These are phyloP conservation scores for Cinchona pubescens DNA, from an alignment of 257 asterid genomes.

Conservation along the genomic window DNA sequence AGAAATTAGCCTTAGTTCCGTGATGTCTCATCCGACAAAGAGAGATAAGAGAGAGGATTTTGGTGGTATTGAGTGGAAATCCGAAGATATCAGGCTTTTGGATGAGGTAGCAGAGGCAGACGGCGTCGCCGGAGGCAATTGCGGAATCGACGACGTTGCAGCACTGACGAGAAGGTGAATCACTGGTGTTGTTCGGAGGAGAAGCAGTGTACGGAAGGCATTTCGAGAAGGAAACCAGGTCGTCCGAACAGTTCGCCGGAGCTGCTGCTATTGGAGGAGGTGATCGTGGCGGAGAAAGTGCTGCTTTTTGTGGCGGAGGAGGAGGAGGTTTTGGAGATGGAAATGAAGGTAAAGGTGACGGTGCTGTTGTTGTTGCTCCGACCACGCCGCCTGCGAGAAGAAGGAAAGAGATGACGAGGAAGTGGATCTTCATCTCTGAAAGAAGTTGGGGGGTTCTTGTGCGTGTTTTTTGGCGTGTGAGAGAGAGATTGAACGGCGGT, in stretches of 20 bases:
- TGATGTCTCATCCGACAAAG: conserved; percentile 38
- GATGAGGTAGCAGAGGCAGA: conserved; percentile 68
- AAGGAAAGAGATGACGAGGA: conserved; percentile 27
- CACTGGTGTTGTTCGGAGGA: conserved; percentile 61
- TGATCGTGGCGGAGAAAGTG: conserved; percentile 20
- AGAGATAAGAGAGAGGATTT: conserved; percentile 51
- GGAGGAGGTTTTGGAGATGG: conserved; percentile 1
- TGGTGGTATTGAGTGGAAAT: conserved; percentile 55
- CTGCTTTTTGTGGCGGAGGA: conserved; percentile 14
- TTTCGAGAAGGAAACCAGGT: conserved; percentile 58
- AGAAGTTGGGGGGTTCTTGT: not conserved
- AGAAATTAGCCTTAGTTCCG: conserved; percentile 19
- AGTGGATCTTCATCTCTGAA: conserved; percentile 10
- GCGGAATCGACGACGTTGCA: conserved; percentile 51
- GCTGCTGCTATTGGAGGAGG: conserved; percentile 6
- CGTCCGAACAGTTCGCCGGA: conserved; percentile 51
- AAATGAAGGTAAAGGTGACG: conserved; percentile 2
- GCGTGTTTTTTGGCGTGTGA: conserved; percentile 18
- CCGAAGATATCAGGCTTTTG: conserved; percentile 59
- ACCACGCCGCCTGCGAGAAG: conserved; percentile 8
- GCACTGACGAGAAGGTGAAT: conserved; percentile 57
- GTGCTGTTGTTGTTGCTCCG: conserved; percentile 13
- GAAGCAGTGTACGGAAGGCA: conserved; percentile 64
- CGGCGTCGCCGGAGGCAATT: conserved; percentile 35
- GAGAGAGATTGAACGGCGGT: conserved; percentile 16